Evolutionary conservation across 495 filamentous ascomycete genomes (phyloP), one percentile per base, ranked within the genome.

Genomic region (Achaetomiella virescens): DNA sequence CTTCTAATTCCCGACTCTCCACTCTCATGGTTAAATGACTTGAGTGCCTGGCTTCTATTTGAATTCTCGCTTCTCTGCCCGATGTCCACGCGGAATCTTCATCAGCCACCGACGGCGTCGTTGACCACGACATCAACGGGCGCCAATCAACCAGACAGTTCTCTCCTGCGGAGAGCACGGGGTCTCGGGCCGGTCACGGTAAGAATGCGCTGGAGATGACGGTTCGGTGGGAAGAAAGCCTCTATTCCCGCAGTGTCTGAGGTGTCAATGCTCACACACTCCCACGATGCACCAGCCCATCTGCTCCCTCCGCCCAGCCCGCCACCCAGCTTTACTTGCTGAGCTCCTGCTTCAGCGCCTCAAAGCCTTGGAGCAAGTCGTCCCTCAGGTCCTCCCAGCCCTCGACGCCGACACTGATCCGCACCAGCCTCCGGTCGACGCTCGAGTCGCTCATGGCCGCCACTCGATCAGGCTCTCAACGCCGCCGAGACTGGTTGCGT

Each of bases 401-500:
- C 74, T 98, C 93, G 17, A 95, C 74, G 0, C 93, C 93, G 42
- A 96, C 73, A 70, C 90, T 96, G 44, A 98, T 70, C 50, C 93
- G 77, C 69, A 96, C 65, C 66, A 98, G 66, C 60, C 81, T 72
- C 61, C 75, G 80, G 68, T 96, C 90, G 50, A 90, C 85, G 10
- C 58, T 75, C 14, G 69, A 46, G 76, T 98, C 93, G 51, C 80
- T 84, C 91, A 98, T 92, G 22, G 86, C 81, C 86, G 70, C 86
- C 89, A 91, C 75, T 93, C 89, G 64, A 98, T 88, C 78, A 97
- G 72, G 60, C 87, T 90, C 81, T 98, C 93, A 10, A 97, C 90
- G 1, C 92, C 90, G 4, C 93, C 93, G 6, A 98, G 71, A 69
- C 87, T 91, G 15, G 93, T 98, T 7, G 93, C 91, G 78, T 98